Evolutionary conservation across 2,329 filamentous ascomycete genomes (phyloP).

Genomic region (Cadophora luteo-olivacea): DNA sequence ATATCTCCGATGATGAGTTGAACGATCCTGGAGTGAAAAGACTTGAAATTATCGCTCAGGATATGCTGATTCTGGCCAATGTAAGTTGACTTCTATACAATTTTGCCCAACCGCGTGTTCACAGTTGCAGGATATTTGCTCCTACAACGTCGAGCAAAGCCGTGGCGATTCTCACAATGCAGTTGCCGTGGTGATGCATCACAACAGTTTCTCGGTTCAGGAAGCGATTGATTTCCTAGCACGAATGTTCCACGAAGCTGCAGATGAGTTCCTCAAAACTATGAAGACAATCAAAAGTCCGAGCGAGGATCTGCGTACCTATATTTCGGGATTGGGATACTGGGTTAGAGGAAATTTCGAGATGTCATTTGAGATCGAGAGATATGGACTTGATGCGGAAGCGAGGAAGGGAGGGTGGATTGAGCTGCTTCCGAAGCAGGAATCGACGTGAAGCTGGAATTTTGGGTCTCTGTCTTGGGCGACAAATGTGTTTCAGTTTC

Average conservation of each 20-base stretch:
- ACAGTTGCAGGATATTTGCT: conserved; percentile 6
- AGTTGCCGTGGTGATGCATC: neutral
- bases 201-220: neutral
- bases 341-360: conserved; percentile 7
- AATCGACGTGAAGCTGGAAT: neutral
- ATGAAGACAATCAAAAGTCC: neutral
- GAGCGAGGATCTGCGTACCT: neutral
- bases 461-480: neutral
- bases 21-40: neutral
- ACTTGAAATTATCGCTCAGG: neutral
- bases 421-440: neutral
- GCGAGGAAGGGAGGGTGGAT: neutral
- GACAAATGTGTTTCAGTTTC: neutral
- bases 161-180: conserved; percentile 2
- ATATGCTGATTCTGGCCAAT: neutral
- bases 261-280: neutral
- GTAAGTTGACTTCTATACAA: neutral
- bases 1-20: neutral
- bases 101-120: neutral
- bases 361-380: conserved; percentile 12
- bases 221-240: neutral
- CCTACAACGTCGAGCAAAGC: conserved; percentile 8
- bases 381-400: neutral
- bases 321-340: neutral
- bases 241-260: neutral